Conservation (phyloP, 495 filamentous ascomycete species). For the Schizothecium vesticola region DNA sequence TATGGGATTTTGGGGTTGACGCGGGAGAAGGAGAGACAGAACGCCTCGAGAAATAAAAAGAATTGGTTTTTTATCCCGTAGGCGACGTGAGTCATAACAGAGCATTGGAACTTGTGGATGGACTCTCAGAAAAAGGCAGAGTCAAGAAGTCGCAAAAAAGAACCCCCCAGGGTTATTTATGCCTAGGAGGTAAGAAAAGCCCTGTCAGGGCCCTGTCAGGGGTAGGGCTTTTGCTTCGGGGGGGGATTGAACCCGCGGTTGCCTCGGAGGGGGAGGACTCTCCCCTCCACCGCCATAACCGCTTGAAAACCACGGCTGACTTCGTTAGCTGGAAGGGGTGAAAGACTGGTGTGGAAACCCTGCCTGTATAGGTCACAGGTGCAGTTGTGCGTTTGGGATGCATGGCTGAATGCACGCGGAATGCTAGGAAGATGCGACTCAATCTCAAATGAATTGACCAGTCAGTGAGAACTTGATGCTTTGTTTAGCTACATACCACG, state of each 20-base stretch:
- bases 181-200: no score
- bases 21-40: not conserved
- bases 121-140: no score
- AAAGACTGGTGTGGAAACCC: not conserved
- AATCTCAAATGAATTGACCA: no score
- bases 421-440: no score
- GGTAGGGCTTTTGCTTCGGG: no score
- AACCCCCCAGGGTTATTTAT: not conserved
- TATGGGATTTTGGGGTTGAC: not conserved
- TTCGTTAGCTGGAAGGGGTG: not conserved
- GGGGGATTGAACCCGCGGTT: no score
- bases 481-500: not conserved
- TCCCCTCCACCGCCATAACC: not conserved
- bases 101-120: not conserved
- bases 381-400: not conserved
- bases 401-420: no score
- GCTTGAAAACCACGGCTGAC: no score
- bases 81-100: not conserved
- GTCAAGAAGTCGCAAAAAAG: no score
- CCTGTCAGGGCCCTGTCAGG: no score
- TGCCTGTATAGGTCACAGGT: not conserved
- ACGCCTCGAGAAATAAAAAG: not conserved
- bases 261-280: not conserved
- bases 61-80: not conserved
- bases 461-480: not conserved